These are phyloP conservation scores for Rhodotorula sphaerocarpa DNA, from an alignment of 768 basidiomycete species.

Conservation along the genomic window DNA sequence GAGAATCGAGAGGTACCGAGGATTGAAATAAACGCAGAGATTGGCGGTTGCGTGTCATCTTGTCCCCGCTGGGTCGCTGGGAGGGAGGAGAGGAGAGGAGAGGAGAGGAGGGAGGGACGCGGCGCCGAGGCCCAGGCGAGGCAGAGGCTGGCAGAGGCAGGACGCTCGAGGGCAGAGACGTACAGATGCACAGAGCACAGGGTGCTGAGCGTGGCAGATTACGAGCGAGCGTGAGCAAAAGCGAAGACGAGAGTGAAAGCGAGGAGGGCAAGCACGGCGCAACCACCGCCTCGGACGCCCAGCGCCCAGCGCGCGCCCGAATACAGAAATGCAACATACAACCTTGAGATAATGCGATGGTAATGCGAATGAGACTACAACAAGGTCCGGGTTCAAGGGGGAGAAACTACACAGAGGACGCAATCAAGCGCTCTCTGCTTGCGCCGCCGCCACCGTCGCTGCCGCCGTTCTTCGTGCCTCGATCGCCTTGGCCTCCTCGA, in stretches of 20 bases:
- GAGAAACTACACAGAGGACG: too few species aligned
- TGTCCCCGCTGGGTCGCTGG: neutral
- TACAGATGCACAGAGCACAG: too few species aligned
- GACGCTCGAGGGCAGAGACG: neutral
- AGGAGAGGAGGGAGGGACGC: too few species aligned
- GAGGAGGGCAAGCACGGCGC: too few species aligned
- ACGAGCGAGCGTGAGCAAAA: neutral
- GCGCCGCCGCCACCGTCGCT: neutral
- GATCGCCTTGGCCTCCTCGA: neutral
- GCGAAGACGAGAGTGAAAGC: neutral
- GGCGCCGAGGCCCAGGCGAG: neutral
- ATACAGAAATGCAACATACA: constrained; percentile 1
- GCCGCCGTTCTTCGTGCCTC: neutral
- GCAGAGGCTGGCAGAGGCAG: neutral
- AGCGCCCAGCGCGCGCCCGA: too few species aligned
- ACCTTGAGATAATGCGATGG: too few species aligned
- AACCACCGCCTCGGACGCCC: too few species aligned
- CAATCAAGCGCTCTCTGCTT: too few species aligned
- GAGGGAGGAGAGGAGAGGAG: neutral
- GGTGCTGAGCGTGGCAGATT: too few species aligned
- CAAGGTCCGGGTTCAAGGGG: too few species aligned
- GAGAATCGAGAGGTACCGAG: constrained; percentile 5
- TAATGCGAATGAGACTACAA: neutral
- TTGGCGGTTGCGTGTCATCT: constrained; percentile 35
- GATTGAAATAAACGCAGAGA: constrained; percentile 28